phyloP scores from a whole-genome alignment of 139 green algal genomes.

The Diplosphaera chodatii region DNA sequence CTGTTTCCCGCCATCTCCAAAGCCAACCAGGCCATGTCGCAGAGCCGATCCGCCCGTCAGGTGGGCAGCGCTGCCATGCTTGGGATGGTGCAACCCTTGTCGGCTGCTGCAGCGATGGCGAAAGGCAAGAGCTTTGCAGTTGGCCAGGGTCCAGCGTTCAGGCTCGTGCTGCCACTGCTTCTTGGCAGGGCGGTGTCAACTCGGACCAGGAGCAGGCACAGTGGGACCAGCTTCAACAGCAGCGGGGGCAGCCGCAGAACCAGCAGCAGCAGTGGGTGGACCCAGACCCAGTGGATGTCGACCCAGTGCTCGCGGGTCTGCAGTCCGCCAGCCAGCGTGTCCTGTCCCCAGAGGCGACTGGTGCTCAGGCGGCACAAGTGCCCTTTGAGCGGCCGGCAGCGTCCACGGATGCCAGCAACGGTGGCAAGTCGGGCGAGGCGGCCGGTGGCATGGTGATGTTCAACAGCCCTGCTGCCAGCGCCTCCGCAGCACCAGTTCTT shows the following conservation, averaged over 20 bases:
- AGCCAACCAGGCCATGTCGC: slow-evolving; percentile 63
- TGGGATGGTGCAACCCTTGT: too few species aligned
- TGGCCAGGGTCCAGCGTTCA: too few species aligned
- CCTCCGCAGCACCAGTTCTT: too few species aligned
- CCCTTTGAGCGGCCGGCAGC: background rate
- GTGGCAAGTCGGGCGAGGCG: background rate
- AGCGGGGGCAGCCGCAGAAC: background rate
- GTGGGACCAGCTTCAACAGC: too few species aligned
- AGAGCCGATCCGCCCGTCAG: slow-evolving; percentile 1
- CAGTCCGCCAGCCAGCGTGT: background rate
- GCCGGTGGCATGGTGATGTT: background rate
- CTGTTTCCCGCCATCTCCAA: slow-evolving; percentile 72
- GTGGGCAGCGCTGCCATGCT: too few species aligned
- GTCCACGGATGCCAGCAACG: background rate
- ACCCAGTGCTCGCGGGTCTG: background rate
- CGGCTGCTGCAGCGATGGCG: too few species aligned
- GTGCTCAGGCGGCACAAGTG: background rate
- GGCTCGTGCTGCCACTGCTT: too few species aligned
- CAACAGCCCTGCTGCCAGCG: background rate
- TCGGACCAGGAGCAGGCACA: too few species aligned
- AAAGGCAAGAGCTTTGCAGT: too few species aligned
- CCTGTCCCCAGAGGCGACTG: background rate
- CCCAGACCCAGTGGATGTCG: background rate
- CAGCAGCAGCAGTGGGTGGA: background rate
- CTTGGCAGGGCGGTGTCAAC: too few species aligned